Conservation (phyloP, 306 rosid genomes). For the Ziziphus jujuba region DNA sequence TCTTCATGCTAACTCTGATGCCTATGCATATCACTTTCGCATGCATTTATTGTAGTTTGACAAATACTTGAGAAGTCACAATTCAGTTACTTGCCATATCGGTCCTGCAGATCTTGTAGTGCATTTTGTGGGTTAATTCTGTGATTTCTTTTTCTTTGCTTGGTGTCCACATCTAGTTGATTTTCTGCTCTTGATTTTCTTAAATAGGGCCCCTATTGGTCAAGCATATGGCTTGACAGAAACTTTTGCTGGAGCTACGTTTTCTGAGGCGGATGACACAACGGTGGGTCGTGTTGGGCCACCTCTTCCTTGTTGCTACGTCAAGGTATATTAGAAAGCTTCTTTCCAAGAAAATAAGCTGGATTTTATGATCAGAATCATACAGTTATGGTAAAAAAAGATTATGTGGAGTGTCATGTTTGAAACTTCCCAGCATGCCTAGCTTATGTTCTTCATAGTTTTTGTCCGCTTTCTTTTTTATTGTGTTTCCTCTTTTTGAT, state of each 20-base stretch:
- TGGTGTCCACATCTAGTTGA: slow-evolving; percentile 8
- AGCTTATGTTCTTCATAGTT: neutral
- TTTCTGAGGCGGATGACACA: slow-evolving; percentile 80
- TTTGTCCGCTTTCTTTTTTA: too few relatives aligned
- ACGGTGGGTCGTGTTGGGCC: slow-evolving; percentile 97
- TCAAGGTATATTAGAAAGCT: slow-evolving; percentile 50
- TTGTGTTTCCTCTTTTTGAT: too few relatives aligned
- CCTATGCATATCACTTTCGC: neutral
- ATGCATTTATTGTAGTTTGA: neutral
- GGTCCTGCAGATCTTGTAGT: neutral
- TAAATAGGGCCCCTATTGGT: slow-evolving; percentile 80
- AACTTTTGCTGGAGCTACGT: slow-evolving; percentile 96
- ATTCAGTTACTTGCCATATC: too few relatives aligned
- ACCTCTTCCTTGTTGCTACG: slow-evolving; percentile 78
- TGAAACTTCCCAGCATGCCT: neutral
- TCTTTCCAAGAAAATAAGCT: neutral
- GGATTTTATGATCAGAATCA: neutral
- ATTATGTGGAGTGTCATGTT: slow-evolving; percentile 14
- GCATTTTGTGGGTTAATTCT: neutral
- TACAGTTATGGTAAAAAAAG: neutral
- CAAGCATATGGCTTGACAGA: slow-evolving; percentile 98
- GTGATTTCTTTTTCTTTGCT: too few relatives aligned
- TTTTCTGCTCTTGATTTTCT: slow-evolving; percentile 16
- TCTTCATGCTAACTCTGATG: neutral
- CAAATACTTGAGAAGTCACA: too few relatives aligned